Evolutionary conservation across 495 filamentous ascomycete genomes (phyloP).

Genomic region (Aspergillus panamensis): DNA sequence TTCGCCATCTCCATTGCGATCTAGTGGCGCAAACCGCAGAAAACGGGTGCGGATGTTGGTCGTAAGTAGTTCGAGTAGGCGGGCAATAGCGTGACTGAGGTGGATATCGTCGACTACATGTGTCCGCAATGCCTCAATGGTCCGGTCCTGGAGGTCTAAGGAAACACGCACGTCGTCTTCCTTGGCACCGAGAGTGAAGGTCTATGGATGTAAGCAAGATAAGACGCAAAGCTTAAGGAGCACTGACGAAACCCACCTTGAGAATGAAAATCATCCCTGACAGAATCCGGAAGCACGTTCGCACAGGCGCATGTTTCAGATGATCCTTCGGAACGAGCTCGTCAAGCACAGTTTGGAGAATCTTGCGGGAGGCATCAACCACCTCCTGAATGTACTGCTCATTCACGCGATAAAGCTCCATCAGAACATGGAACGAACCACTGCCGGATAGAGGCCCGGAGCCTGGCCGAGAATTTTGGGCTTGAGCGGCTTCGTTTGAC

Average conservation of each 20-base stretch:
- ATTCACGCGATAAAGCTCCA: conserved; percentile 54
- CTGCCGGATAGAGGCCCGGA: conserved; percentile 32
- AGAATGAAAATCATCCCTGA: conserved; percentile 94
- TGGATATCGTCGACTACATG: conserved; percentile 96
- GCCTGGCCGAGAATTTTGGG: conserved; percentile 39
- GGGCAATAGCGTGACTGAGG: conserved; percentile 90
- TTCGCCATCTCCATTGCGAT: conserved; percentile 42
- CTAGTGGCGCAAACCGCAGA: conserved; percentile 52
- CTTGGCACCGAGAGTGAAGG: conserved; percentile 87
- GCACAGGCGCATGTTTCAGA: conserved; percentile 86
- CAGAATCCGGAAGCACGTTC: conserved; percentile 92
- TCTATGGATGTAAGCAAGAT: conserved; percentile 44
- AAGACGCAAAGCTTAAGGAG: not conserved
- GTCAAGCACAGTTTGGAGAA: conserved; percentile 78
- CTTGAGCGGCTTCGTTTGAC: conserved; percentile 51
- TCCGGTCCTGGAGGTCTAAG: conserved; percentile 74
- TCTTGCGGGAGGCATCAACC: conserved; percentile 78
- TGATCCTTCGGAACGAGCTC: conserved; percentile 76
- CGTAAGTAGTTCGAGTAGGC: conserved; percentile 78
- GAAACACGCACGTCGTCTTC: conserved; percentile 83
- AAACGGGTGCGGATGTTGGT: conserved; percentile 70
- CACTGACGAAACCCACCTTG: conserved; percentile 43
- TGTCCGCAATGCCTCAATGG: conserved; percentile 72
- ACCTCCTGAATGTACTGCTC: conserved; percentile 84
- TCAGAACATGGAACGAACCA: conserved; percentile 50